phyloP scores from a whole-genome alignment of 1,139 yeast species.

The Suhomyces atakaporum region DNA sequence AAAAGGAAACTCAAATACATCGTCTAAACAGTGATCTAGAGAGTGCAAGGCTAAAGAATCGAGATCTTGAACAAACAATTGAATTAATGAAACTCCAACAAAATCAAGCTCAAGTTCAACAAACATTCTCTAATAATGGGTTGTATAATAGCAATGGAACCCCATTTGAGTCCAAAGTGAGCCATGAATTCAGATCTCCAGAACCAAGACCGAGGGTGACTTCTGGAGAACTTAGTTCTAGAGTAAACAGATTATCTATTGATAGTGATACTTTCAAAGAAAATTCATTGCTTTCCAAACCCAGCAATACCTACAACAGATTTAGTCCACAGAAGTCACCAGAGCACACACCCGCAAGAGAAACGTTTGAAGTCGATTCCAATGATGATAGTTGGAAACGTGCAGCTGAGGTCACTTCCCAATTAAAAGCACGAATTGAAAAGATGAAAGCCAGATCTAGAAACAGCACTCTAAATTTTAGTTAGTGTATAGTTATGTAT shows the following conservation, averaged over 20 bases:
- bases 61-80: constrained; percentile 54
- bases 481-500: constrained; percentile 9
- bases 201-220: constrained; percentile 23
- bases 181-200: constrained; percentile 15
- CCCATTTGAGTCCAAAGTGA: constrained; percentile 8
- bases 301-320: constrained; percentile 15
- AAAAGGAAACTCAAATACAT: constrained; percentile 65
- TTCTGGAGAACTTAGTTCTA: constrained; percentile 44
- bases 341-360: constrained; percentile 17
- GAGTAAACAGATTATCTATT: constrained; percentile 49
- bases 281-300: constrained; percentile 15
- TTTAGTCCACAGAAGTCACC: constrained; percentile 25
- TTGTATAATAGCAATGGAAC: constrained; percentile 12
- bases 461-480: constrained; percentile 16
- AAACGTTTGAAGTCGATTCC: constrained; percentile 30
- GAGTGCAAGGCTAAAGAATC: constrained; percentile 47
- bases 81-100: constrained; percentile 45
- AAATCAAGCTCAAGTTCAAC: constrained; percentile 18
- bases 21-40: constrained; percentile 64
- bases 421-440: constrained; percentile 82
- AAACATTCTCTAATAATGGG: constrained; percentile 6
- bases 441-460: constrained; percentile 77
- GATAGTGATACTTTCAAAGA: constrained; percentile 34
- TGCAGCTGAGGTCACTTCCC: constrained; percentile 88
- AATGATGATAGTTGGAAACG: constrained; percentile 82